Percentiles rank a stretch among this genome's conserved stretches.
Conservation (phyloP, 2,329 filamentous ascomycete genomes). For the Mycosphaerella sp. region DNA sequence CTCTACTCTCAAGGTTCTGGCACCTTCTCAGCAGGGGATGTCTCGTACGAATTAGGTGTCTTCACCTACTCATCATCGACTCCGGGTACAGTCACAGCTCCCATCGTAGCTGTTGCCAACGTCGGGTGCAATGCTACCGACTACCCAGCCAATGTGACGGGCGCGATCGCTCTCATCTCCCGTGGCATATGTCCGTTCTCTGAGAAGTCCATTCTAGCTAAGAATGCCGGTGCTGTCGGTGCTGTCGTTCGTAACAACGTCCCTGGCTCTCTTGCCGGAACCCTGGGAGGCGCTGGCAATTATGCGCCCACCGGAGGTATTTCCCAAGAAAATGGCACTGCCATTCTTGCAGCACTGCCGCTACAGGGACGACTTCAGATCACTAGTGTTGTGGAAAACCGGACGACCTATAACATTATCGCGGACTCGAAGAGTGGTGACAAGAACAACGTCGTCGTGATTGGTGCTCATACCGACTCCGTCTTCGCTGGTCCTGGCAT, state of each 20-base stretch:
- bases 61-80: conserved; percentile 54
- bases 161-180: conserved; percentile 63
- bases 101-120: conserved; percentile 54
- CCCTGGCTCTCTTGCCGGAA: conserved; percentile 51
- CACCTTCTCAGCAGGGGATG: conserved; percentile 49
- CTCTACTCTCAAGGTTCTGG: conserved; percentile 33
- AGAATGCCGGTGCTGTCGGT: conserved; percentile 62
- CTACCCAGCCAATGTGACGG: conserved; percentile 54
- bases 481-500: conserved; percentile 61
- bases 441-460: conserved; percentile 52
- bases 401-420: conserved; percentile 52
- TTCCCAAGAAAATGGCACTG: conserved; percentile 52
- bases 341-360: conserved; percentile 49
- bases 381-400: conserved; percentile 42
- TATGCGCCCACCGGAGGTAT: conserved; percentile 66
- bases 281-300: conserved; percentile 55
- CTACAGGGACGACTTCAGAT: conserved; percentile 40
- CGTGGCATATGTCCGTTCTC: conserved; percentile 68
- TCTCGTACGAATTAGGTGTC: conserved; percentile 52
- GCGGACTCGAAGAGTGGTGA: conserved; percentile 55
- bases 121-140: conserved; percentile 59
- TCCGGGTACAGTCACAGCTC: conserved; percentile 53
- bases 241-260: conserved; percentile 71
- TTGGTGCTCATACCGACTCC: conserved; percentile 58
- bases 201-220: conserved; percentile 62